Evolutionary conservation across 2,329 filamentous ascomycete species (phyloP).

Genomic region (Colletotrichum magnum): DNA sequence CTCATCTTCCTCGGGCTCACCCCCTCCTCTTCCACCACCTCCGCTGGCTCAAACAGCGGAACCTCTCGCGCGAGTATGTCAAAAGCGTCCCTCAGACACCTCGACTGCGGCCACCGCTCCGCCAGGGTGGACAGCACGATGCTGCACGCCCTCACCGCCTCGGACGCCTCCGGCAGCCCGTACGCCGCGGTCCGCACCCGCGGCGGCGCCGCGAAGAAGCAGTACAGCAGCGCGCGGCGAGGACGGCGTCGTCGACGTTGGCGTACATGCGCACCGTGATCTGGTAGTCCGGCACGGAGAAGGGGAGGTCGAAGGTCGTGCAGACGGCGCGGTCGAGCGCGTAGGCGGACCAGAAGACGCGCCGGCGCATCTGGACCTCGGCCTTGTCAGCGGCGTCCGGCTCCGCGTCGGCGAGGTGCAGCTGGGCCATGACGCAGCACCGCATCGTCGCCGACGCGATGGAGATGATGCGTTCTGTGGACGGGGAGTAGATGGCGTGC

Average conservation of each 20-base stretch:
- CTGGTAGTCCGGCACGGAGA: slow-evolving; percentile 46
- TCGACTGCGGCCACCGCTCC: slow-evolving; percentile 52
- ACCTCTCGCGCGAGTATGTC: slow-evolving; percentile 49
- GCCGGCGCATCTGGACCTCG: slow-evolving; percentile 45
- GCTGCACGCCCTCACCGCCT: slow-evolving; percentile 52
- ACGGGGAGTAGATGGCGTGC: slow-evolving; percentile 47
- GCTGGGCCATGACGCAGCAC: slow-evolving; percentile 47
- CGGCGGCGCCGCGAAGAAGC: slow-evolving; percentile 52
- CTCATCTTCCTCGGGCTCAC: background rate
- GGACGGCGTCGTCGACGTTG: slow-evolving; percentile 47
- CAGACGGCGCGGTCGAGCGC: slow-evolving; percentile 47
- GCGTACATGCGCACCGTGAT: slow-evolving; percentile 46
- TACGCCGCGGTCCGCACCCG: slow-evolving; percentile 48
- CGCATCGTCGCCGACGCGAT: slow-evolving; percentile 46
- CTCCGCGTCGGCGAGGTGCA: slow-evolving; percentile 46
- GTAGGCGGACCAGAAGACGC: slow-evolving; percentile 51
- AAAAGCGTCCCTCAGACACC: slow-evolving; percentile 52
- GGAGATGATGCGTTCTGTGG: slow-evolving; percentile 46
- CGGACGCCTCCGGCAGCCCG: slow-evolving; percentile 47
- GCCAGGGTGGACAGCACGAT: slow-evolving; percentile 53
- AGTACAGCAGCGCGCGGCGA: slow-evolving; percentile 49
- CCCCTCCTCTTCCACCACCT: background rate
- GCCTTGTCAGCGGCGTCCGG: slow-evolving; percentile 4
- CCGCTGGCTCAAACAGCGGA: background rate
- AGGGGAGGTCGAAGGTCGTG: slow-evolving; percentile 46